These are phyloP conservation scores for Corchorus olitorius DNA, from an alignment of 345 rosid genomes.

Conservation along the genomic window DNA sequence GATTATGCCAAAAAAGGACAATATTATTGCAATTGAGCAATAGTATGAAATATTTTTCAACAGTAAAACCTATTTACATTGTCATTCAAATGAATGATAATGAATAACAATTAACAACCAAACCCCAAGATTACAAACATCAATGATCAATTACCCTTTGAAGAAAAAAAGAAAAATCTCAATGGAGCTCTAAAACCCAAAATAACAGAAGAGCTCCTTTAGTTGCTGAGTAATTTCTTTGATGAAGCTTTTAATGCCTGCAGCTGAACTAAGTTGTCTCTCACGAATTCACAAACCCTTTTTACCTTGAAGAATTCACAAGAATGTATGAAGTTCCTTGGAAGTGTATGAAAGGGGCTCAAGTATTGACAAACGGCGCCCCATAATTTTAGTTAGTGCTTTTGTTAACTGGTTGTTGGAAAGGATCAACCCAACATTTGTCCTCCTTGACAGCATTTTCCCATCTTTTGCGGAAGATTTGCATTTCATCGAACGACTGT, in stretches of 20 bases:
- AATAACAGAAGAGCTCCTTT: no score
- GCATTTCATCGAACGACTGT: constrained; percentile 77
- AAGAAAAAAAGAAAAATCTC: no score
- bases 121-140: no score
- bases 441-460: constrained; percentile 58
- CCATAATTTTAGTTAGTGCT: constrained; percentile 18
- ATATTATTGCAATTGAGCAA: not conserved
- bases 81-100: constrained; percentile 2
- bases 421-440: constrained; percentile 87
- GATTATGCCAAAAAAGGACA: not conserved
- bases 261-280: not conserved
- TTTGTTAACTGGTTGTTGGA: constrained; percentile 25
- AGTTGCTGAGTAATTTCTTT: no score
- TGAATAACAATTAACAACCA: not conserved
- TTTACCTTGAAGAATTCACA: not conserved
- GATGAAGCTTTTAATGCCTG: no score
- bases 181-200: no score
- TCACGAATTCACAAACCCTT: not conserved
- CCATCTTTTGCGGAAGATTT: constrained; percentile 71
- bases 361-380: not conserved
- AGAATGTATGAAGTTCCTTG: not conserved
- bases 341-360: constrained; percentile 2
- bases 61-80: constrained; percentile 6
- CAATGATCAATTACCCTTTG: no score
- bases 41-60: not conserved